phyloP scores from a whole-genome alignment of 768 basidiomycete species.

The Suillus cothurnatus region DNA sequence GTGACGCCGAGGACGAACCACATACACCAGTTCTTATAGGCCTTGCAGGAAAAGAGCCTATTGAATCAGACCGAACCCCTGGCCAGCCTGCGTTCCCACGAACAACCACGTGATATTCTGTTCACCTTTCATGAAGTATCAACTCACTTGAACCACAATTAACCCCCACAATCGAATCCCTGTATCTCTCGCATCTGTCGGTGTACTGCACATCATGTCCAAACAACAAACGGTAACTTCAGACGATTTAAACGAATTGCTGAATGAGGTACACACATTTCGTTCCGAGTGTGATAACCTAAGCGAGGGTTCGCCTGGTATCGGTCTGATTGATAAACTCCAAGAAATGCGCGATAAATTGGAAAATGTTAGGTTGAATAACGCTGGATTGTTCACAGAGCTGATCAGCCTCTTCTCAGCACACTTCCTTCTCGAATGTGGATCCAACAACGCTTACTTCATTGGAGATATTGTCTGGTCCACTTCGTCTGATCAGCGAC shows the following conservation, averaged over 20 bases:
- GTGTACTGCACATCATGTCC: not conserved
- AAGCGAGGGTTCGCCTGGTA: constrained; percentile 21
- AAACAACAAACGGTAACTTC: constrained; percentile 6
- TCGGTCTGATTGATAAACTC: constrained; percentile 8
- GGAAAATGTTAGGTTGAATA: not conserved
- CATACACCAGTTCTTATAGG: too few species aligned
- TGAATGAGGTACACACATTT: constrained; percentile 11
- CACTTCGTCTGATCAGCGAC: constrained; percentile 16
- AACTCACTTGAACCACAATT: not conserved
- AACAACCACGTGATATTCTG: too few species aligned
- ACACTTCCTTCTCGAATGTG: not conserved
- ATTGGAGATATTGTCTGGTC: constrained; percentile 6
- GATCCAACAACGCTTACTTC: not conserved
- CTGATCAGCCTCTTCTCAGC: not conserved
- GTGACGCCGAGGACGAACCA: too few species aligned
- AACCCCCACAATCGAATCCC: not conserved
- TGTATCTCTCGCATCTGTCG: not conserved
- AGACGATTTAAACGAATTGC: constrained; percentile 17
- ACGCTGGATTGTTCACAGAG: not conserved
- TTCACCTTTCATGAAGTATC: too few species aligned
- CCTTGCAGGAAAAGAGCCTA: too few species aligned
- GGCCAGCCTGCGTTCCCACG: too few species aligned
- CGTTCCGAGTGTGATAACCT: too few species aligned
- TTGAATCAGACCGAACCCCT: too few species aligned
- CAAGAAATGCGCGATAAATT: constrained; percentile 16